Evolutionary conservation across 139 green algal genomes (phyloP).

Genomic region (Closterium sp.): DNA sequence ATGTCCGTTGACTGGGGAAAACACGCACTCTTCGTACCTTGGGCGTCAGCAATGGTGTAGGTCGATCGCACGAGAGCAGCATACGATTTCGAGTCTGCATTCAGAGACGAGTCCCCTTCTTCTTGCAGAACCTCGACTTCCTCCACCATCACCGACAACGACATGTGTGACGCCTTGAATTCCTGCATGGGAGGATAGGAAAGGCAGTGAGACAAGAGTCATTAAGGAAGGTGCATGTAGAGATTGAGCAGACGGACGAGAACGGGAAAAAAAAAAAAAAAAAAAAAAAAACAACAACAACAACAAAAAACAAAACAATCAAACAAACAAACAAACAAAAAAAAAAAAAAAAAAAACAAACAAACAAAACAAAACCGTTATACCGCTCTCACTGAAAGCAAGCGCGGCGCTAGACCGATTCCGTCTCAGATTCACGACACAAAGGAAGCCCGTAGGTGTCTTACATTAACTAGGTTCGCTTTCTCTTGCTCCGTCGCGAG

Average conservation of each 20-base stretch:
- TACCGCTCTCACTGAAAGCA: too few species aligned
- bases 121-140: neutral
- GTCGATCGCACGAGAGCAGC: neutral
- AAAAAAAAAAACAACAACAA: neutral
- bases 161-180: neutral
- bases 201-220: too few species aligned
- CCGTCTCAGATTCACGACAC: neutral
- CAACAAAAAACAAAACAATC: neutral
- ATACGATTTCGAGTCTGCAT: neutral
- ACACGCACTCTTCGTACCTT: neutral
- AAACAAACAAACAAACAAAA: neutral
- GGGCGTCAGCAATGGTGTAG: neutral
- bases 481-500: neutral
- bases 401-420: neutral
- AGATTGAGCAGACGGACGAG: too few species aligned
- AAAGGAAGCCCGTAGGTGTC: neutral
- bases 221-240: too few species aligned
- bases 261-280: too few species aligned
- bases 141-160: neutral
- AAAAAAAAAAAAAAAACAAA: neutral
- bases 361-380: neutral
- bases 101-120: too few species aligned
- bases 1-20: neutral
- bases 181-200: too few species aligned
- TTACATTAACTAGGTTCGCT: neutral